phyloP scores from a whole-genome alignment of 1,139 yeast species.

The Debaryomyces psychrophilus region DNA sequence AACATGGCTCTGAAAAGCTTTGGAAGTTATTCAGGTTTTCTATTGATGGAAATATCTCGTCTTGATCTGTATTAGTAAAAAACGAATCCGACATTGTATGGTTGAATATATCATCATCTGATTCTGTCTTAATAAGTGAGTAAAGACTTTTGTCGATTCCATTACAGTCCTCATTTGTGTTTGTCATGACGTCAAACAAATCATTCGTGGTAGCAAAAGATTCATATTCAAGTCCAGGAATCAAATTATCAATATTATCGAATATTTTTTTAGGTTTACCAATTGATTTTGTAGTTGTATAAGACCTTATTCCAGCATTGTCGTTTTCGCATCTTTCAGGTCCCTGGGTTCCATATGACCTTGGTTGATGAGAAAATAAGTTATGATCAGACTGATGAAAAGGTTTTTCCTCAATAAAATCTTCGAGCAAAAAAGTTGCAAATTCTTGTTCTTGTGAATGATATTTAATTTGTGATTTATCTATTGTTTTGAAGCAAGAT shows the following conservation, averaged over 20 bases:
- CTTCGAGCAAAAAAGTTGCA: not conserved
- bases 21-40: not conserved
- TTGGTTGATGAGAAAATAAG: conserved; percentile 2
- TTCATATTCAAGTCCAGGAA: not conserved
- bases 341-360: not conserved
- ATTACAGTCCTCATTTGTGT: not conserved
- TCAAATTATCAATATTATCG: not conserved
- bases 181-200: not conserved
- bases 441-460: not conserved
- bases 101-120: not conserved
- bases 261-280: not conserved
- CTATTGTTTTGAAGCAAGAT: conserved; percentile 9
- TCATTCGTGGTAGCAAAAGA: not conserved
- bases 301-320: not conserved
- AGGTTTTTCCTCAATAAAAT: not conserved
- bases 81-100: not conserved
- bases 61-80: not conserved
- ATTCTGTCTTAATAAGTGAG: not conserved
- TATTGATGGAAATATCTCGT: not conserved
- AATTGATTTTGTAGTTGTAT: not conserved
- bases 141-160: not conserved
- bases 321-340: not conserved
- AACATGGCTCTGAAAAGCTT: not conserved
- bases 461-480: conserved; percentile 1
- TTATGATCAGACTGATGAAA: not conserved